Conservation (phyloP, 257 asterid genomes). For the Gardenia jasminoides region DNA sequence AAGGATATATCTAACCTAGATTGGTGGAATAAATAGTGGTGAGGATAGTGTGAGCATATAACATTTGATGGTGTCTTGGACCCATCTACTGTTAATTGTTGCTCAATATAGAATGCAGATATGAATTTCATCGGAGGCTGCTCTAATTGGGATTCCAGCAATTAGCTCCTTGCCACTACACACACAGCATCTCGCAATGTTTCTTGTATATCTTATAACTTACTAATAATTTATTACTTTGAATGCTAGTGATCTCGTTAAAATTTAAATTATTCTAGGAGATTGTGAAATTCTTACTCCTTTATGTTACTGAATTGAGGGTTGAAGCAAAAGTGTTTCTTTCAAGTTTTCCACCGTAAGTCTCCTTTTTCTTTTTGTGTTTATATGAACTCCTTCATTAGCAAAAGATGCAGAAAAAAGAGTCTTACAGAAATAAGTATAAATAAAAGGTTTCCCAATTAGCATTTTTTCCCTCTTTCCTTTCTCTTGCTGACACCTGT, state of each 20-base stretch:
- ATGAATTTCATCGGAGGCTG: neutral
- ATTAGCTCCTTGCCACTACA: neutral
- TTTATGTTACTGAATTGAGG: neutral
- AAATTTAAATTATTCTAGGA: neutral
- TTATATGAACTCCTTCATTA: neutral
- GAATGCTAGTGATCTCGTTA: too few relatives aligned
- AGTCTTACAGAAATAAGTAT: too few relatives aligned
- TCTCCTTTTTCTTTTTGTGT: neutral
- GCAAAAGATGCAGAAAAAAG: too few relatives aligned
- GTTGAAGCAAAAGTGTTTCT: neutral
- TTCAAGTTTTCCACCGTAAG: neutral
- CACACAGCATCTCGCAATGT: neutral
- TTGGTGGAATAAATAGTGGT: neutral
- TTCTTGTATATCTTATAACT: neutral
- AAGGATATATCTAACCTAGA: neutral
- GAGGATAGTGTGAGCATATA: neutral
- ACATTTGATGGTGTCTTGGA: neutral
- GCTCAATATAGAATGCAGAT: neutral
- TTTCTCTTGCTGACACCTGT: neutral
- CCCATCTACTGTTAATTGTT: neutral
- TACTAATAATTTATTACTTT: neutral
- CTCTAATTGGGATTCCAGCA: neutral
- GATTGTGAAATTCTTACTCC: neutral
- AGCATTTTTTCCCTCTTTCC: neutral
- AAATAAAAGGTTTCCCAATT: too few relatives aligned